phyloP scores from a whole-genome alignment of 352 stramenopile genomes.

The Phytophthora kernoviae region DNA sequence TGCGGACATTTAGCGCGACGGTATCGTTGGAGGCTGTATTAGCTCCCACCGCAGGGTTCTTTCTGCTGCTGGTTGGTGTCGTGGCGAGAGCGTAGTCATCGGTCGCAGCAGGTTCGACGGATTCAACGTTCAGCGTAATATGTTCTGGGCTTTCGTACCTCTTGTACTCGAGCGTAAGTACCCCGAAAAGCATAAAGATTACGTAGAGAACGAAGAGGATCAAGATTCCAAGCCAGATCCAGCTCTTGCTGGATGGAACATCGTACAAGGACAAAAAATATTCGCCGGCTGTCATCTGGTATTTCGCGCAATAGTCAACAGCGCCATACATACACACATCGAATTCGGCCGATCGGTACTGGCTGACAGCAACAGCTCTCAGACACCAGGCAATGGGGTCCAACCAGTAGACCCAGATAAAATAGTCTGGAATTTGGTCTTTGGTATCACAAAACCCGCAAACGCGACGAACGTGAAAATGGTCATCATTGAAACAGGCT shows the following conservation, averaged over 20 bases:
- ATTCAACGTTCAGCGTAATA: slow-evolving; percentile 12
- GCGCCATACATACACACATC: slow-evolving; percentile 41
- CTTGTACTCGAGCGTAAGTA: slow-evolving; percentile 38
- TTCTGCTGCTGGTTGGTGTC: slow-evolving; percentile 15
- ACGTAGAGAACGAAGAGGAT: slow-evolving; percentile 44
- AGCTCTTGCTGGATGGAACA: slow-evolving; percentile 45
- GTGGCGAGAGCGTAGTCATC: slow-evolving; percentile 19
- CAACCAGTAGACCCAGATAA: slow-evolving; percentile 79
- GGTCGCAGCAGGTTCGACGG: background rate
- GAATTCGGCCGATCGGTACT: slow-evolving; percentile 49
- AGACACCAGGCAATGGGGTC: slow-evolving; percentile 71
- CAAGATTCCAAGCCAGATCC: slow-evolving; percentile 54
- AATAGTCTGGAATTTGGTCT: slow-evolving; percentile 57
- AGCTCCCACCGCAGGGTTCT: background rate
- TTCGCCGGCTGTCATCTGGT: slow-evolving; percentile 37
- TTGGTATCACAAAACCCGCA: slow-evolving; percentile 60
- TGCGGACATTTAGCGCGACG: slow-evolving; percentile 6
- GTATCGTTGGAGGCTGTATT: background rate
- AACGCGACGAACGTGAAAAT: slow-evolving; percentile 71
- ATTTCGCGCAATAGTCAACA: slow-evolving; percentile 49
- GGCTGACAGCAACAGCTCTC: slow-evolving; percentile 52
- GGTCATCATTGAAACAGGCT: slow-evolving; percentile 61
- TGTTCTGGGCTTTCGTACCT: slow-evolving; percentile 18
- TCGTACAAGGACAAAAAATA: slow-evolving; percentile 55
- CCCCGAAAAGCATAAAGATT: slow-evolving; percentile 38